Conservation (phyloP, 352 stramenopile genomes). For the Pilasporangium apinafurcum region DNA sequence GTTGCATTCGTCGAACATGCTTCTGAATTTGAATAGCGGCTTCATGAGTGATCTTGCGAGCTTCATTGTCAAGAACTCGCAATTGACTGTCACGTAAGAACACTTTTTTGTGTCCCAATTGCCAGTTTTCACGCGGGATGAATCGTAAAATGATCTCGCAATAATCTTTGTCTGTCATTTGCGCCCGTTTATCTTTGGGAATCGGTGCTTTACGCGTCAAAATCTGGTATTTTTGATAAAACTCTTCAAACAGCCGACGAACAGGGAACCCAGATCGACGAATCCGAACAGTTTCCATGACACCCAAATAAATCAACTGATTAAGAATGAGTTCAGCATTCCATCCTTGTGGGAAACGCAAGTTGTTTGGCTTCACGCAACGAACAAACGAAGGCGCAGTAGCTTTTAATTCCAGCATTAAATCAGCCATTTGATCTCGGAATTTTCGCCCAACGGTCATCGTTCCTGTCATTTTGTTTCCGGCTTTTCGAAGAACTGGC, state of each 20-base stretch:
- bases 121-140: conserved; percentile 81
- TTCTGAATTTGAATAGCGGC: conserved; percentile 76
- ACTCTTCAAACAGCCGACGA: conserved; percentile 80
- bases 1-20: conserved; percentile 53
- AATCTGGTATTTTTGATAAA: conserved; percentile 86
- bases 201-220: conserved; percentile 62
- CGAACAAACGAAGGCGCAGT: conserved; percentile 87
- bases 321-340: conserved; percentile 85
- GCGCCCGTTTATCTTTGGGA: conserved; percentile 34
- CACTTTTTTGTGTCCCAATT: conserved; percentile 86
- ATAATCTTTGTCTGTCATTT: conserved; percentile 69
- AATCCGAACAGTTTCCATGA: conserved; percentile 90
- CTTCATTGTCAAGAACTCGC: conserved; percentile 77
- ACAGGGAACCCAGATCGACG: conserved; percentile 84
- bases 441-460: conserved; percentile 90
- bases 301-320: conserved; percentile 85
- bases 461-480: conserved; percentile 86
- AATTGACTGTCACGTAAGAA: conserved; percentile 84
- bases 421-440: conserved; percentile 82
- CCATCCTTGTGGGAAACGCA: conserved; percentile 82
- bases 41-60: conserved; percentile 81
- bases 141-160: conserved; percentile 81
- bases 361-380: conserved; percentile 91
- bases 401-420: conserved; percentile 81
- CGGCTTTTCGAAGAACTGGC: conserved; percentile 66